phyloP scores from a whole-genome alignment of 2,329 filamentous ascomycete genomes.

The Claviceps spartinae region DNA sequence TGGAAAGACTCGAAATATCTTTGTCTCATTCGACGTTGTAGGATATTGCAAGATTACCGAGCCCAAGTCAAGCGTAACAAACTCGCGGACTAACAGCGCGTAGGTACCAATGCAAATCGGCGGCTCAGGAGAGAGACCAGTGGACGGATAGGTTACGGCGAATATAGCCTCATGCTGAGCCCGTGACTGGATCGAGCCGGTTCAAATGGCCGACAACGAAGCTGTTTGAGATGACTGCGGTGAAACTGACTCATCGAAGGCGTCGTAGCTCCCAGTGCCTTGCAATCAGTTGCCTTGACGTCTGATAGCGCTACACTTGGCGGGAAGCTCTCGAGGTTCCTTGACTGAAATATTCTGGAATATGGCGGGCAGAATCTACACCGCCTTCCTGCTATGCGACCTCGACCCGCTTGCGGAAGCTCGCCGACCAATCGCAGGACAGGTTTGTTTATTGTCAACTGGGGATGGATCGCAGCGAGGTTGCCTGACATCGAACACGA shows the following conservation, averaged over 20 bases:
- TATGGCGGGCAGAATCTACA: conserved; percentile 21
- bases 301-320: background rate
- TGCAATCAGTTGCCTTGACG: background rate
- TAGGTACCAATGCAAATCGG: background rate
- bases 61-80: background rate
- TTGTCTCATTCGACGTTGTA: background rate
- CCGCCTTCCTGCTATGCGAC: conserved; percentile 17
- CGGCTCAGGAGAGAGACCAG: background rate
- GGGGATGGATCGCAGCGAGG: conserved; percentile 16
- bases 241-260: background rate
- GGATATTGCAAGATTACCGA: background rate
- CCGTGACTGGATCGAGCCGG: background rate
- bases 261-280: background rate
- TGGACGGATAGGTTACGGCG: background rate
- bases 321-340: background rate
- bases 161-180: background rate
- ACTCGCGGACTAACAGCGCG: background rate
- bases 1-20: background rate
- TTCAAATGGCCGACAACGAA: background rate
- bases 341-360: conserved; percentile 9
- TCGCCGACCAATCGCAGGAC: conserved; percentile 9
- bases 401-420: conserved; percentile 13
- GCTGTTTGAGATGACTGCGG: background rate
- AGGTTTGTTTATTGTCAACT: conserved; percentile 8
- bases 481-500: conserved; percentile 17